Evolutionary conservation across 495 filamentous ascomycete genomes (phyloP).

Genomic region (Friedmanniomyces simplex): DNA sequence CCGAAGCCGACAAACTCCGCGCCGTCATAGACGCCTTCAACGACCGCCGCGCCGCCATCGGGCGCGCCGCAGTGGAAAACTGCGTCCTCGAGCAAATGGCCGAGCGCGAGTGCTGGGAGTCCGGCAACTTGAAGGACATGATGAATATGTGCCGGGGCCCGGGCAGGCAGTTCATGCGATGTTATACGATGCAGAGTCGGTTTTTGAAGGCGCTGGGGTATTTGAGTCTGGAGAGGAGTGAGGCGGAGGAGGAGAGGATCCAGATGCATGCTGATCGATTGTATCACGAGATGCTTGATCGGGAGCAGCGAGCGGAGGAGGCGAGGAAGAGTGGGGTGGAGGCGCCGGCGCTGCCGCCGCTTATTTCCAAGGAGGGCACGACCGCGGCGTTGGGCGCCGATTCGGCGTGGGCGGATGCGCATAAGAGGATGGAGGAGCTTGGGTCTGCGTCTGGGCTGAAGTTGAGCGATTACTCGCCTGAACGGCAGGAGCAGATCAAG

Average conservation of each 20-base stretch:
- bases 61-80: constrained; percentile 80
- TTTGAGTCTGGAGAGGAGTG: constrained; percentile 49
- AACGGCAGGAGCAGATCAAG: constrained; percentile 22
- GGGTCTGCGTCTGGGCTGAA: constrained; percentile 13
- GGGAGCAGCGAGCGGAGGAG: constrained; percentile 57
- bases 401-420: constrained; percentile 9
- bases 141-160: constrained; percentile 66
- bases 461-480: constrained; percentile 10
- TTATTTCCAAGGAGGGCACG: constrained; percentile 7
- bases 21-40: constrained; percentile 78
- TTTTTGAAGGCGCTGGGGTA: constrained; percentile 91
- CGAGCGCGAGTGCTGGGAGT: constrained; percentile 63
- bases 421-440: constrained; percentile 4
- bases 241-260: constrained; percentile 71
- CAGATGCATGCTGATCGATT: constrained; percentile 91
- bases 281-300: constrained; percentile 73
- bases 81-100: constrained; percentile 75
- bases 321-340: constrained; percentile 41
- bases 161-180: constrained; percentile 61
- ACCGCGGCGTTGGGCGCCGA: constrained; percentile 16
- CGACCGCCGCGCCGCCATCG: constrained; percentile 65
- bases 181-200: constrained; percentile 74
- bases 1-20: constrained; percentile 59
- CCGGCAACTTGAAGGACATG: constrained; percentile 47
- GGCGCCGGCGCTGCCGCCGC: constrained; percentile 20